Base-by-base conservation (phyloP, 768 basidiomycete species). In the Mycena olivaceomarginata region DNA sequence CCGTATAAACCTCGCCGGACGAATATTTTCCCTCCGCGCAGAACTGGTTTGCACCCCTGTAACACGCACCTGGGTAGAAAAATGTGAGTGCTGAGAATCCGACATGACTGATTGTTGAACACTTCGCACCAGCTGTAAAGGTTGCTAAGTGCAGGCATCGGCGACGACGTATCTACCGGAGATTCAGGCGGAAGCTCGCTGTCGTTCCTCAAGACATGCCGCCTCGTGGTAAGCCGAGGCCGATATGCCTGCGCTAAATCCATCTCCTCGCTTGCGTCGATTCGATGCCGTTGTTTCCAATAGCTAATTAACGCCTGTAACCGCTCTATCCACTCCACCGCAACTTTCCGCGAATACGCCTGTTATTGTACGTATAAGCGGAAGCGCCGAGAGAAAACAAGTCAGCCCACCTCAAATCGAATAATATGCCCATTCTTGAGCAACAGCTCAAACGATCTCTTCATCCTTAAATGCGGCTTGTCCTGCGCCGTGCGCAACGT, bases 301-400 rank as follows among this genome's bases (percentile, higher is more conserved):
- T 97, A 99, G 5, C 87, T 83, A 53, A 94, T 85, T 45, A 98
- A 88, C 39, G 91, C 91, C 20, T 91, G 91, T 5, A 99, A 90
- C 53, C 93, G 90, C 66, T 92, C 90, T 65, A 98, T 92, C 98
- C 98, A 99, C 82, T 99, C 97, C 66, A 93, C 82, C 0, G 95
- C 95, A 60, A 94, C 88, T 43, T 83, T 86, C 70, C 91, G 87
- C 31, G 93, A 93, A 87, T 94, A 87, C 48, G 93, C 89, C 96
- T 97, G 37, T 51, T 22, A 56, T 48, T 16, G 64, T 64, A 45
- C 39, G 9, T 45, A 22, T 51, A 60, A 78, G 22, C 46, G 51
- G 67, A 25, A 53, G 41, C 12, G 31, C 5, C 57, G 12, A 67
- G 43, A 63, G 68, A 62, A 48, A 67, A 43, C 71, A 68, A 67